Evolutionary conservation across 2,329 filamentous ascomycete species (phyloP), one percentile per base, ranked within the genome.

Genomic region (Cladosporium velox): DNA sequence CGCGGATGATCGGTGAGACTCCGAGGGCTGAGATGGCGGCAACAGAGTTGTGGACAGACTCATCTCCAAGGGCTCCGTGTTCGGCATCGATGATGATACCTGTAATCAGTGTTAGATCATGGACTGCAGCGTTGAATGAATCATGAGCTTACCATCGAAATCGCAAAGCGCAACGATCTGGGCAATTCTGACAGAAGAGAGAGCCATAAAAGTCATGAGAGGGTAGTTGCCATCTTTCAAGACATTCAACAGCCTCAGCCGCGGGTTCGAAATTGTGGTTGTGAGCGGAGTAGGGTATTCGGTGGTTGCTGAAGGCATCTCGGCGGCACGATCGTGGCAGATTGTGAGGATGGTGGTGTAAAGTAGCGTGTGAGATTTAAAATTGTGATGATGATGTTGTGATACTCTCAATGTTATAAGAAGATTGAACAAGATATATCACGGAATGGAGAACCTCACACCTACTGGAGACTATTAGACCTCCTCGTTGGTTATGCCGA

Each of bases 91-190:
- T 85, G 75, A 90, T 80, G 11, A 91, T 85, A 83, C 88, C 68
- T 34, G 26, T 26, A 61, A 18, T 21, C 3, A 44, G 15, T 18
- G 49, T 64, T n/a, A 64, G 26, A 52, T 2, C 24, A 41, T 5
- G 4, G n/a, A 11, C 30, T 24, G 18, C 34, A 34, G 28, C 28
- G n/a, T 32, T 8, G 35, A 26, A 21, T 5, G n/a, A 5, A 18
- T n/a, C 2, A 15, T 11, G 14, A 2, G 21, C 34, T 15, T 47
- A 59, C 64, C 90, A 73, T 91, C 88, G 1, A 88, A 82, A 0
- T 87, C 88, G 2, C 83, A 84, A 64, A 86, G 80, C 1, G 89
- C 88, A 58, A 91, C 79, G 21, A 85, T 80, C 66, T 85, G 83
- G 38, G 83, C 83, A 66, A 76, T 73, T 49, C 83, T 79, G 0